phyloP scores from a whole-genome alignment of 2,329 filamentous ascomycete genomes.

The Colletotrichum spinosum region DNA sequence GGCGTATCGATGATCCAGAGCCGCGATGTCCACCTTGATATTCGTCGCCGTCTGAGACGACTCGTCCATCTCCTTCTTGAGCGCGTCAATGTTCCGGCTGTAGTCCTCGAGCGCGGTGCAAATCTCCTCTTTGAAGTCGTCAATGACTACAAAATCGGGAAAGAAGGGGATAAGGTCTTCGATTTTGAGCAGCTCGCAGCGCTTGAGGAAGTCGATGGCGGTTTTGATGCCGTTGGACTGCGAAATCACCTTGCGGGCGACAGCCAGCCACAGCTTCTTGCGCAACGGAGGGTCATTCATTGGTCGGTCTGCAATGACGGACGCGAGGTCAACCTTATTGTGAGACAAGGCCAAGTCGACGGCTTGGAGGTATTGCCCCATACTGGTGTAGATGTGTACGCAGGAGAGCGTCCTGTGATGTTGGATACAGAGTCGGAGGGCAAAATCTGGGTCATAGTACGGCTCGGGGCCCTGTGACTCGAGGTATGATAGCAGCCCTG shows the following conservation, averaged over 20 bases:
- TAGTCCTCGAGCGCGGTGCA: constrained; percentile 95
- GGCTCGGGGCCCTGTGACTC: constrained; percentile 90
- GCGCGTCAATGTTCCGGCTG: constrained; percentile 85
- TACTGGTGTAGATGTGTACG: constrained; percentile 96
- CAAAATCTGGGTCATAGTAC: constrained; percentile 94
- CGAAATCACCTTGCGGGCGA: constrained; percentile 93
- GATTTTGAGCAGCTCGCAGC: constrained; percentile 91
- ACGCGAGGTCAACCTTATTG: constrained; percentile 88
- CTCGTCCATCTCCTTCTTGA: constrained; percentile 97
- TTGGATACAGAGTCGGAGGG: constrained; percentile 93
- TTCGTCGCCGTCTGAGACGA: constrained; percentile 88
- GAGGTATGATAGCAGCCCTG: constrained; percentile 86
- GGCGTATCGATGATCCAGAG: constrained; percentile 88
- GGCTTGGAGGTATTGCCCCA: constrained; percentile 93
- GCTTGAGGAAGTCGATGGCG: constrained; percentile 92
- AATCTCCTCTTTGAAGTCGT: constrained; percentile 99
- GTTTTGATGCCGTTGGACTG: constrained; percentile 89
- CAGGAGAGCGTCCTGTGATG: constrained; percentile 93
- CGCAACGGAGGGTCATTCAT: constrained; percentile 82
- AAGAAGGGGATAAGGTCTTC: constrained; percentile 99
- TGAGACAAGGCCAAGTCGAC: constrained; percentile 93
- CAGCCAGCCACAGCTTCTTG: constrained; percentile 95
- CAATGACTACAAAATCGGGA: constrained; percentile 97
- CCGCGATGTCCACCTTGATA: constrained; percentile 89
- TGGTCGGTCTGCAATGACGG: constrained; percentile 87